Percentiles rank a stretch among this genome's conserved stretches.
Conservation (phyloP, 108 stramenopile genomes). For the Cyclotella distinguenda region DNA sequence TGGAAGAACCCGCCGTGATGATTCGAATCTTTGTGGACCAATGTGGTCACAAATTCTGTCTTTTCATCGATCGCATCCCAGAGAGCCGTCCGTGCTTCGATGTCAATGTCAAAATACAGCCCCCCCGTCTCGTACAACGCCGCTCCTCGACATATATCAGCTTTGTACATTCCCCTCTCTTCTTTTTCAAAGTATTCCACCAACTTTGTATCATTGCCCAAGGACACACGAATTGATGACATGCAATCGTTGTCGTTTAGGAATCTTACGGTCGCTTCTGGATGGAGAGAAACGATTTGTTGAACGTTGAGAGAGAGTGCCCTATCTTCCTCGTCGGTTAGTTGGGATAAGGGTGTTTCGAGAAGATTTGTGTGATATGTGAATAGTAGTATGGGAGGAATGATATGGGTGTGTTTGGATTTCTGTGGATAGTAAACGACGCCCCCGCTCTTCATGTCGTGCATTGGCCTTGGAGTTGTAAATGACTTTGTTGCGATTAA, state of each 20-base stretch:
- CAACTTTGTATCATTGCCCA: constrained; percentile 38
- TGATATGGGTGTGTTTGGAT: constrained; percentile 22
- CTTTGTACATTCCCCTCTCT: constrained; percentile 81
- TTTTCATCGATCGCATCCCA: constrained; percentile 45
- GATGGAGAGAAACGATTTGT: constrained; percentile 52
- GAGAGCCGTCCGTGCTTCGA: constrained; percentile 61
- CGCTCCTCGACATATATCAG: constrained; percentile 79
- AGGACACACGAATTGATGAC: constrained; percentile 13
- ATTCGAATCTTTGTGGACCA: constrained; percentile 68
- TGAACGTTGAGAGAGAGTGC: constrained; percentile 55
- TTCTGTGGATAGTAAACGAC: background rate
- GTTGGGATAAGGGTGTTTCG: constrained; percentile 29
- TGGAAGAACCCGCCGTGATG: constrained; percentile 72
- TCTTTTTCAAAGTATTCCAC: constrained; percentile 55
- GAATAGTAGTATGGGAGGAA: constrained; percentile 69
- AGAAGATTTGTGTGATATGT: constrained; percentile 71
- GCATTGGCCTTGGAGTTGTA: background rate
- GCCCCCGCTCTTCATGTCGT: background rate
- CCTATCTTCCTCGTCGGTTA: constrained; percentile 50
- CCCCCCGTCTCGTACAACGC: constrained; percentile 79
- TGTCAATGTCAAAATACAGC: constrained; percentile 81
- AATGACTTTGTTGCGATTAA: too few species aligned
- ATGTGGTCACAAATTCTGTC: constrained; percentile 69
- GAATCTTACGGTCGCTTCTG: constrained; percentile 47
- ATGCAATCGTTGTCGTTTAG: constrained; percentile 69